These are phyloP conservation scores for Nothophaeocryptopus gaeumannii DNA, from an alignment of 2,329 filamentous ascomycete genomes.

Conservation along the genomic window DNA sequence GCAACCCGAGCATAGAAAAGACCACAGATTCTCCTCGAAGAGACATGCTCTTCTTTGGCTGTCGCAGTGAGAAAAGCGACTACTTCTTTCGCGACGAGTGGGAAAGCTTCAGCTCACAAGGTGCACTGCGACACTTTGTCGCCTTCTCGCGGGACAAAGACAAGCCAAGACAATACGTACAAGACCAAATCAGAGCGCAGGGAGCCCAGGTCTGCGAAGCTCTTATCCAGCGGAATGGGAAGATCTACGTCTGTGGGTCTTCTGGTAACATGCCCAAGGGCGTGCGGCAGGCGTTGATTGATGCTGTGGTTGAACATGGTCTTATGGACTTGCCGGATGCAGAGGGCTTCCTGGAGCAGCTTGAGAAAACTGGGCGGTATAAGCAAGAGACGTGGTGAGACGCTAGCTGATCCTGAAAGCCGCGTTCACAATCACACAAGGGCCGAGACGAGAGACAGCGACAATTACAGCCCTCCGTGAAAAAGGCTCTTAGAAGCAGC, in stretches of 20 bases:
- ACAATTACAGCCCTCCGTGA: no score
- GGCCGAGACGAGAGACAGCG: no score
- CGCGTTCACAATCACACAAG: no score
- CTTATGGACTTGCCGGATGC: slow-evolving; percentile 52
- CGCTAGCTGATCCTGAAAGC: no score
- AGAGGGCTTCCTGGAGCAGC: slow-evolving; percentile 52
- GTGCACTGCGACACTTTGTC: slow-evolving; percentile 55
- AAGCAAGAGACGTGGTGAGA: slow-evolving; percentile 67
- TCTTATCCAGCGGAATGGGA: slow-evolving; percentile 52
- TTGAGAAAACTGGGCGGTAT: slow-evolving; percentile 63
- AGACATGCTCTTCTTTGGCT: slow-evolving; percentile 75
- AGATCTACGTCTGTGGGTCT: slow-evolving; percentile 58
- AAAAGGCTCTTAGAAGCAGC: no score
- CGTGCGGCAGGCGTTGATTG: slow-evolving; percentile 64
- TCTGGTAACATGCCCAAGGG: slow-evolving; percentile 71
- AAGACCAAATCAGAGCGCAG: slow-evolving; percentile 58
- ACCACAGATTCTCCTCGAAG: slow-evolving; percentile 17
- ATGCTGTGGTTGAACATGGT: slow-evolving; percentile 48
- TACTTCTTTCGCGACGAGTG: slow-evolving; percentile 82
- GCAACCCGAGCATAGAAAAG: slow-evolving; percentile 13
- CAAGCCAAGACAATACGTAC: slow-evolving; percentile 63
- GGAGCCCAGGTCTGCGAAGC: slow-evolving; percentile 49
- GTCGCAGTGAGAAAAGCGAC: slow-evolving; percentile 70
- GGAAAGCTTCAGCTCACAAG: slow-evolving; percentile 45
- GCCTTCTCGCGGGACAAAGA: slow-evolving; percentile 72